Evolutionary conservation across 768 basidiomycete genomes (phyloP).

Genomic region (Agaricus blazei): DNA sequence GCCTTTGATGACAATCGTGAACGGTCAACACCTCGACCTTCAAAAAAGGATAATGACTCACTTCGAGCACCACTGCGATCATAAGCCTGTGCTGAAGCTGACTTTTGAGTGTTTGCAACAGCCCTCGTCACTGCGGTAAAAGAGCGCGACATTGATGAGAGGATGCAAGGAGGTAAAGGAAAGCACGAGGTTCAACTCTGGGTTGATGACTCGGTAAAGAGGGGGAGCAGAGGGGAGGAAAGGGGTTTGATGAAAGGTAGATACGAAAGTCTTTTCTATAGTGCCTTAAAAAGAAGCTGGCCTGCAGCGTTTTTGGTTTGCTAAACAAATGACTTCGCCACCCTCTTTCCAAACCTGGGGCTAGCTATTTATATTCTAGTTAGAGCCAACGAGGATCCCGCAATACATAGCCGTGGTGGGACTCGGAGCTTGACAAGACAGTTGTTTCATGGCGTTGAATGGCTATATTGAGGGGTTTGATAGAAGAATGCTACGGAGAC

Average conservation of each 20-base stretch:
- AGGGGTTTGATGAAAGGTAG: not conserved
- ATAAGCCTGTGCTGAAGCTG: not conserved
- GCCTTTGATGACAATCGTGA: slow-evolving; percentile 1
- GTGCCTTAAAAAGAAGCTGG: not conserved
- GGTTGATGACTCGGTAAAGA: not conserved
- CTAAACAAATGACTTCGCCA: not conserved
- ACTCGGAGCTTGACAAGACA: not conserved
- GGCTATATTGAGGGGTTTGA: not conserved
- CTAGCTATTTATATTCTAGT: slow-evolving; percentile 3
- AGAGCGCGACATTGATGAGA: slow-evolving; percentile 6
- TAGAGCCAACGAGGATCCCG: not conserved
- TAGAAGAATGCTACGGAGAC: not conserved
- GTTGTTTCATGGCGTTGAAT: not conserved
- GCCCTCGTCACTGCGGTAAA: slow-evolving; percentile 7
- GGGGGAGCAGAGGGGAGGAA: not conserved
- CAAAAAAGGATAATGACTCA: not conserved
- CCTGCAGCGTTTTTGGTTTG: not conserved
- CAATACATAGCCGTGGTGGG: not conserved
- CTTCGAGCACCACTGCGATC: slow-evolving; percentile 3
- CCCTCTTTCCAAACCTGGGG: slow-evolving; percentile 7
- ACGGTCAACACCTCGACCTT: not conserved
- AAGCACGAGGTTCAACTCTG: not conserved
- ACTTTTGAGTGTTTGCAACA: not conserved
- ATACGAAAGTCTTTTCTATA: not conserved
- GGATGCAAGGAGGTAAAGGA: not conserved